Evolutionary conservation across 2,329 filamentous ascomycete genomes (phyloP), one percentile per base, ranked within the genome.

Genomic region (Capronia americana): DNA sequence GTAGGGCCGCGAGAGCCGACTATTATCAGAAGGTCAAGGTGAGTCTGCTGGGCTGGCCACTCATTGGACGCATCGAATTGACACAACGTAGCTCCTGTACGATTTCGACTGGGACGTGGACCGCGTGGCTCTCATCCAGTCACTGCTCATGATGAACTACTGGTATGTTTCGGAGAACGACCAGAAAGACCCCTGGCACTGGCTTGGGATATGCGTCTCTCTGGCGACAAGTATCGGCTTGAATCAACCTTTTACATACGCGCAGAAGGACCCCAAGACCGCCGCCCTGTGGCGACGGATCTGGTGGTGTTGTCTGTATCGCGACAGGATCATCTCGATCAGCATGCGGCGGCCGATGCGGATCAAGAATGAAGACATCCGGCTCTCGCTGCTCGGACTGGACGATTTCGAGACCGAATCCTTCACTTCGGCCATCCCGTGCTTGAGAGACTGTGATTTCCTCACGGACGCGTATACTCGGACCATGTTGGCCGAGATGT

Each of bases 141-240:
- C 92, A 4, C 84, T 97, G 28, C 84, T 97, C 20, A 84, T 97
- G 64, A 92, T 97, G 90, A 96, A 93, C 3, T 97, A 96, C 77
- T 97, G 94, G 91, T 97, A 97, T 77, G 93, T 97, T 79, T 96
- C 93, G 6, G 93, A 93, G 0, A 93, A 97, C 79, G 93, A 97
- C 77, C 92, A 96, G 77, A 97, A 97, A 77, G 94, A 97, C 77
- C 97, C 93, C 54, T 97, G 94, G 92, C 93, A 97, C 76, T 97
- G 93, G 93, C 97, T 97, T 91, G 94, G 93, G n/a, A 92, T 97
- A 48, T 93, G 93, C 54, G 91, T 96, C 66, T 97, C 93, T 11
- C 83, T 97, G 53, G 93, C 93, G 60, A 92, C 96, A 77, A 97
- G 92, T 14, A 97, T 97, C 70, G 93, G 93, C 5, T 84, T 97